Base-by-base conservation (phyloP, 208 protist genomes). In the Acanthamoeba healyi region DNA sequence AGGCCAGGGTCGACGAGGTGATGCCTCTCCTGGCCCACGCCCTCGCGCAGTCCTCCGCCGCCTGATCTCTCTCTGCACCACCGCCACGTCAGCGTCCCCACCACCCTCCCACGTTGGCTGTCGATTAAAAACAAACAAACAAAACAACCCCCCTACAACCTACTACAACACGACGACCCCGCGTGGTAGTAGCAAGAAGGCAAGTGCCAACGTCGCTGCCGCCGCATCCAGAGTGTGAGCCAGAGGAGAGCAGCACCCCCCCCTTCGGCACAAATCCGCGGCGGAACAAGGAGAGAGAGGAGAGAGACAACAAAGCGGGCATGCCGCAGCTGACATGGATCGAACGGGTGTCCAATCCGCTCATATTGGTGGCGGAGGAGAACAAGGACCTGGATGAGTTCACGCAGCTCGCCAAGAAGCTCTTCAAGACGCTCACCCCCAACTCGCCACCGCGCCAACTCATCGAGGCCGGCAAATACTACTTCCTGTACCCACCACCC, bases 261-360 rank as follows among this genome's bases (percentile, higher is more conserved):
- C n/a, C n/a, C n/a, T n/a, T n/a, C n/a, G n/a, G n/a, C n/a, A n/a
- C n/a, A n/a, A n/a, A n/a, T n/a, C n/a, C n/a, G n/a, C n/a, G n/a
- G n/a, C n/a, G n/a, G 46, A 51, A 10, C 0, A 0, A 14, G 0
- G 5, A 51, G 1, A 17, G 7, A 51, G 46, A 51, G 7, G 46
- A 61, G 26, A 24, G 3, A 61, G 24, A 22, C 22, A 22, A 29
- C 9, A 63, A 63, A 22, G 12, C 56, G 56, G 10, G 0, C 19
- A 92, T 92, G 86, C 86, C 86, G 34, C 86, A 77, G 56, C 63
- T 92, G 34, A 92, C 86, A 36, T 77, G 56, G 56, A 92, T 92
- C 24, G 26, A 67, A 5, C 86, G 86, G 22, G 86, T 92, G 7
- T 42, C 61, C 44, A 54, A 92, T 24, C 86, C 56, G 5, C 63